These are phyloP conservation scores for Endocarpon pusillum DNA, from an alignment of 495 filamentous ascomycete species.

Conservation along the genomic window DNA sequence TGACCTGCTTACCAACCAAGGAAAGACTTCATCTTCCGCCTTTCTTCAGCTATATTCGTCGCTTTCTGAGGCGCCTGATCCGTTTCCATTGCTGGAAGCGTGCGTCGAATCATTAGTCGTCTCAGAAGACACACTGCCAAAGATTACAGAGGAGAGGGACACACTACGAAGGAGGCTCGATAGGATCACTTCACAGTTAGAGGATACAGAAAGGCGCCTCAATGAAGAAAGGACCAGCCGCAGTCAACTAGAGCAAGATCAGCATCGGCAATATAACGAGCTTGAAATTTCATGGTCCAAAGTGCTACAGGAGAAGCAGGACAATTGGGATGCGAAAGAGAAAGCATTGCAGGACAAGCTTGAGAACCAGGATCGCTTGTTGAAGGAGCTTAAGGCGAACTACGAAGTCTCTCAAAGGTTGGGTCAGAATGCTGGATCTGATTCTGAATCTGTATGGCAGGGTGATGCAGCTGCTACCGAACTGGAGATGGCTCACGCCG, in stretches of 20 bases:
- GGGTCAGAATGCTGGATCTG: conserved; percentile 49
- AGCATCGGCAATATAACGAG: conserved; percentile 66
- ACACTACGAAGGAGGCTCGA: conserved; percentile 65
- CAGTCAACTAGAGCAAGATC: conserved; percentile 55
- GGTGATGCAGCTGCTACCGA: conserved; percentile 61
- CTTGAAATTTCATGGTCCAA: conserved; percentile 81
- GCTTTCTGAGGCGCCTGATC: conserved; percentile 87
- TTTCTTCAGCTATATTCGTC: conserved; percentile 87
- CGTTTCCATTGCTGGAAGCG: conserved; percentile 89
- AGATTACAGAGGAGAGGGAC: conserved; percentile 69
- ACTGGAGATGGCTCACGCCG: conserved; percentile 78
- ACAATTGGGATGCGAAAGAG: conserved; percentile 94
- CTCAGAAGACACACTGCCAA: conserved; percentile 79
- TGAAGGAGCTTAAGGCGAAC: conserved; percentile 90
- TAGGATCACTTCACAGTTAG: conserved; percentile 78
- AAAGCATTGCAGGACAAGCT: conserved; percentile 80
- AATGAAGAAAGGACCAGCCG: conserved; percentile 55
- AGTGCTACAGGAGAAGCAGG: conserved; percentile 84
- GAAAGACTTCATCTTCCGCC: conserved; percentile 76
- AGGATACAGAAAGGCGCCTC: conserved; percentile 61
- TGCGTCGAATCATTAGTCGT: conserved; percentile 84
- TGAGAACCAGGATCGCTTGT: conserved; percentile 77
- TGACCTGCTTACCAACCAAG: conserved; percentile 84
- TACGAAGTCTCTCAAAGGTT: conserved; percentile 92
- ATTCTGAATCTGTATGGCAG: conserved; percentile 33